Percentiles rank a stretch among this genome's conserved stretches.
Conservation (phyloP, 83 land plant species). For the Picea abies region DNA sequence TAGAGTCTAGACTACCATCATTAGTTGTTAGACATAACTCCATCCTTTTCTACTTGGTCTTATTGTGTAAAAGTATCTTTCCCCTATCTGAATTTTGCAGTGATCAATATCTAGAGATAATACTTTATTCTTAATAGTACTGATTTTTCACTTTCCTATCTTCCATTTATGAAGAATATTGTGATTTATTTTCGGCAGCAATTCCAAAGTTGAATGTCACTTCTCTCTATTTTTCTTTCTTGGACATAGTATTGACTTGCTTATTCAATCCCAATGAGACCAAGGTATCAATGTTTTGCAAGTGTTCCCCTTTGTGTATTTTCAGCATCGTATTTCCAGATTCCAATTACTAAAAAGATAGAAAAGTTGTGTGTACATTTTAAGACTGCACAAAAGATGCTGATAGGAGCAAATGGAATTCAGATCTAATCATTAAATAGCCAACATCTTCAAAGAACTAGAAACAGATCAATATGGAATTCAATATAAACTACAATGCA, state of each 20-base stretch:
- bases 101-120: too few relatives aligned
- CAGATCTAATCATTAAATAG: background rate
- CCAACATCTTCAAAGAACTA: background rate
- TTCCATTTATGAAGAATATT: too few relatives aligned
- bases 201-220: background rate
- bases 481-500: background rate
- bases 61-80: too few relatives aligned
- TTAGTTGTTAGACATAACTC: background rate
- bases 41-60: too few relatives aligned
- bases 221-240: background rate
- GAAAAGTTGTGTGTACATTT: too few relatives aligned
- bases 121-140: too few relatives aligned
- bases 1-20: background rate
- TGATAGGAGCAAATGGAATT: background rate
- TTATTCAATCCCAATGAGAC: background rate
- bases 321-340: background rate
- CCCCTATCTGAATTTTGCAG: too few relatives aligned
- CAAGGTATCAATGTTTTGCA: background rate
- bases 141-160: too few relatives aligned
- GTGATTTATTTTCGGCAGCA: background rate
- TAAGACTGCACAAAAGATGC: background rate
- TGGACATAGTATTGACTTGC: background rate
- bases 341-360: background rate
- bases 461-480: background rate
- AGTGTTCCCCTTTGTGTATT: background rate